Conservation (phyloP, 2,329 filamentous ascomycete species). For the Mollisiaceae sp. region DNA sequence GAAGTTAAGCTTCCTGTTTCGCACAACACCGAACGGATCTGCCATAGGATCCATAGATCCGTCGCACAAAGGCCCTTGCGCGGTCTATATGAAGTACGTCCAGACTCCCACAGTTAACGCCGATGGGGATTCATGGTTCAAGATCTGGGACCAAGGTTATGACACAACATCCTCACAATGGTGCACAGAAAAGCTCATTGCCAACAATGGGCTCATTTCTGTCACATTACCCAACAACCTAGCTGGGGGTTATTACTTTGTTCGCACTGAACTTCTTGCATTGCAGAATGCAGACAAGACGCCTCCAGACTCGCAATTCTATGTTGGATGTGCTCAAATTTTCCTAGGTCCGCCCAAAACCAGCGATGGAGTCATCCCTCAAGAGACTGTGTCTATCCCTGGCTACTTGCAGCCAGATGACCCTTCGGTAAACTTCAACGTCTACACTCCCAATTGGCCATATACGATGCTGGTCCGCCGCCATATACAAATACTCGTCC, state of each 20-base stretch:
- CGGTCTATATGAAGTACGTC: conserved; percentile 76
- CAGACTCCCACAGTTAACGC: conserved; percentile 54
- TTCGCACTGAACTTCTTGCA: conserved; percentile 71
- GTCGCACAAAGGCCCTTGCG: conserved; percentile 71
- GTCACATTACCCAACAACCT: conserved; percentile 66
- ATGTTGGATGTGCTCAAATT: conserved; percentile 73
- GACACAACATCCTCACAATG: conserved; percentile 60
- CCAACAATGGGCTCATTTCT: conserved; percentile 66
- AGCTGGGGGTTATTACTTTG: conserved; percentile 70
- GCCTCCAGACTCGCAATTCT: conserved; percentile 71
- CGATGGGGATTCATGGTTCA: conserved; percentile 77
- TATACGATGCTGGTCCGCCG: conserved; percentile 63
- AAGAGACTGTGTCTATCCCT: conserved; percentile 65
- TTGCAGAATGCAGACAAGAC: conserved; percentile 64
- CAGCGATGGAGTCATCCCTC: conserved; percentile 49
- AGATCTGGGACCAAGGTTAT: conserved; percentile 75
- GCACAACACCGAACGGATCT: conserved; percentile 61
- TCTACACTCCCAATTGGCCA: conserved; percentile 60
- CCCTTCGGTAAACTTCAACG: conserved; percentile 65
- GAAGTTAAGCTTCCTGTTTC: conserved; percentile 62
- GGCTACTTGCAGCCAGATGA: conserved; percentile 63
- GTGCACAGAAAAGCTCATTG: conserved; percentile 73
- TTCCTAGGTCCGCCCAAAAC: conserved; percentile 56
- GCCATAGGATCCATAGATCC: conserved; percentile 61
- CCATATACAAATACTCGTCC: conserved; percentile 27